Evolutionary conservation across 2,329 filamentous ascomycete species (phyloP).

Genomic region (Hymenoscyphus fraxineus): DNA sequence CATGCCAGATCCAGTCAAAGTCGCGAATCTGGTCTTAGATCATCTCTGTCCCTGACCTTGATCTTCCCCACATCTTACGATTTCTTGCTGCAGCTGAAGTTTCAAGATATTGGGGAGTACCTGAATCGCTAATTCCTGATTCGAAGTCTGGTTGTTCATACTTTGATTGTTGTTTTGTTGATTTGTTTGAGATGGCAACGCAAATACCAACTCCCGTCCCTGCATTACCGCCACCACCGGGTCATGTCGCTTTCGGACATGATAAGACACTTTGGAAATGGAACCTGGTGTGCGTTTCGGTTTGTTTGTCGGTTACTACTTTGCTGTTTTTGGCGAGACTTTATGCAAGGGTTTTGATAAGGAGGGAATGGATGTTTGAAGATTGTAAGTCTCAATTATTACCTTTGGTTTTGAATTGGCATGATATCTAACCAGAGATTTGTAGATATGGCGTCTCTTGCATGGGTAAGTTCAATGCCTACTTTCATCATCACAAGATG

Average conservation of each 20-base stretch:
- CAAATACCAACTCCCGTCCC: background rate
- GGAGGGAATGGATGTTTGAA: background rate
- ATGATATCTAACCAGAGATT: background rate
- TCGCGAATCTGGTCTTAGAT: too few species aligned
- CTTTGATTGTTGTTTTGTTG: too few species aligned
- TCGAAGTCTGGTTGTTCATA: too few species aligned
- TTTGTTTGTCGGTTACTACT: background rate
- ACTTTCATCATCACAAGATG: too few species aligned
- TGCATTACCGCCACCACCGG: background rate
- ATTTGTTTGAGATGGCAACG: background rate
- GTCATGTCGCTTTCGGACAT: background rate
- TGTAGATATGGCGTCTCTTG: background rate
- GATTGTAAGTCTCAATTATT: background rate
- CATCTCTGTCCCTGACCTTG: too few species aligned
- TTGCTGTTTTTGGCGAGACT: background rate
- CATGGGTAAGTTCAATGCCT: background rate
- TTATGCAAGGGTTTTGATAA: background rate
- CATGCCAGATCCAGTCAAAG: too few species aligned
- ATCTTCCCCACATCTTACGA: too few species aligned
- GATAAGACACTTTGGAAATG: conserved; percentile 3
- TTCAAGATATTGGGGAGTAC: too few species aligned
- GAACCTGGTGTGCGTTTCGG: background rate
- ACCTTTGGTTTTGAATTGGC: background rate
- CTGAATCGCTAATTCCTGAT: too few species aligned
- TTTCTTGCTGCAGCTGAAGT: too few species aligned